Base-by-base conservation (phyloP, 257 asterid species). In the Solanum pinnatisectum region DNA sequence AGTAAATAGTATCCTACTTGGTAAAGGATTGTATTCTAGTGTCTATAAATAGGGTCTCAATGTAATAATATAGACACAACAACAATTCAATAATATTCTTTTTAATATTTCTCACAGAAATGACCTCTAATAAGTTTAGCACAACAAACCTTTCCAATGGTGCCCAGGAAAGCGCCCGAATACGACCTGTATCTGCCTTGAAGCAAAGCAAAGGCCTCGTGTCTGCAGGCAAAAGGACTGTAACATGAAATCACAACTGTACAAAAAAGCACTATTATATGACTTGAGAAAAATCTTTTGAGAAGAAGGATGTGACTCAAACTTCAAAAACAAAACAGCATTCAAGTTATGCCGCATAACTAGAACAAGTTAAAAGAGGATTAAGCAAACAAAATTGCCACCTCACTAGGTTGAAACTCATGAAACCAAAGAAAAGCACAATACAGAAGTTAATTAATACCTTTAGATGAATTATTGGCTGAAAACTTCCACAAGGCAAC, bases 401-500 rank as follows among this genome's bases (percentile, higher is more conserved):
- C 85, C 85, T 16, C 30, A 82, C 60, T 49, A 46, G 18, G 30
- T 82, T 49, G 70, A 49, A 49, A 30, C 42, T 32, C 67, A 32
- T 32, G 44, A 82, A 82, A 82, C 30, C 68, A 82, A 49, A 20
- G 27, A 82, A 82, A 44, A 82, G 30, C 30, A 25, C 67, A 81
- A 82, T 49, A 46, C 27, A 82, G 42, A 49, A 49, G 42, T 30
- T 32, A 82, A 18, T 60, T 83, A 89, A 87, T 94, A 97, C 99
- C 98, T 94, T 92, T 87, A 65, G 92, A 92, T 90, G 98, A 90
- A 89, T 85, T 92, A 73, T 92, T 89, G 87, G 90, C 87, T 49
- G 93, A 91, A 91, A 96, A 97, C 90, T 94, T 95, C 98, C 98
- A 97, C 83, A 97, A 89, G 35, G 98, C 99, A 91, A 97, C 98